These are phyloP conservation scores for Thalia dealbata DNA, from an alignment of 176 grass and related monocot species.

Conservation along the genomic window DNA sequence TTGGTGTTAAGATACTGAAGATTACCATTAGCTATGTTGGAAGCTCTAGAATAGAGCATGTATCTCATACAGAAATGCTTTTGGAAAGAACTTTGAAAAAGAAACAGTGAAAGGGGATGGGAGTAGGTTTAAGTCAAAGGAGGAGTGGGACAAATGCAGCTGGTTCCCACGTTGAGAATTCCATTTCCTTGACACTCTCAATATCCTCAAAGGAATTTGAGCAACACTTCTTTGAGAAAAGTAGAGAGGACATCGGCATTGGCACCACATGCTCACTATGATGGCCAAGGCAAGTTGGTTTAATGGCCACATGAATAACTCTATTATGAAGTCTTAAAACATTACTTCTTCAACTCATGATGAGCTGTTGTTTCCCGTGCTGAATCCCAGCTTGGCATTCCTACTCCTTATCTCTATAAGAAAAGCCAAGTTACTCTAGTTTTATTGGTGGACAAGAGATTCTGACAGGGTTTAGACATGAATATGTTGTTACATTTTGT, in stretches of 20 bases:
- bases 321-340: background rate
- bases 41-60: background rate
- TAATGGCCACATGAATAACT: background rate
- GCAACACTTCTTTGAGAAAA: background rate
- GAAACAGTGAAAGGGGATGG: background rate
- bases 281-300: background rate
- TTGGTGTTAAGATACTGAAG: no score
- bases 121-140: background rate
- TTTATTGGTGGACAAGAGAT: no score
- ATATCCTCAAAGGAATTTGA: background rate
- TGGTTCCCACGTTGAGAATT: slow-evolving; percentile 26
- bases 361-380: background rate
- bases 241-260: background rate
- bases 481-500: no score
- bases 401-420: no score
- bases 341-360: background rate
- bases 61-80: background rate
- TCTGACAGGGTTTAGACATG: no score
- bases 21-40: no score
- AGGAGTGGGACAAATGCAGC: slow-evolving; percentile 20
- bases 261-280: background rate
- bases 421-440: no score
- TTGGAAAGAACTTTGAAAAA: background rate
- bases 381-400: background rate
- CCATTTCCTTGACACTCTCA: slow-evolving; percentile 27